Evolutionary conservation across 139 green algal species (phyloP).

Genomic region (Chlamydomonas eustigma): DNA sequence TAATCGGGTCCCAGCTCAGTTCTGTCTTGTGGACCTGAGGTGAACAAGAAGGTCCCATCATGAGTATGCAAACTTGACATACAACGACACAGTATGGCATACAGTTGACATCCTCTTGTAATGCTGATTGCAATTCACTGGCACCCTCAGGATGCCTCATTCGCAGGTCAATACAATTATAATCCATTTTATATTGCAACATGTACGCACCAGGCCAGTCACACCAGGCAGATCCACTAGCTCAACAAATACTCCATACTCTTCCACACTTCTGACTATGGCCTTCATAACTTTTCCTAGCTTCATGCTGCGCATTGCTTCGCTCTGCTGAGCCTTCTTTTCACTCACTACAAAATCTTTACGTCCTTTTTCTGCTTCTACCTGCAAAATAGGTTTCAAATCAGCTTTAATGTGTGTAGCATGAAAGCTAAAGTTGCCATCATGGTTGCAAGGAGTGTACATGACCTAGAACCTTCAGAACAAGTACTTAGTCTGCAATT

Average conservation of each 20-base stretch:
- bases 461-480: neutral
- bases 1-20: slow-evolving; percentile 24
- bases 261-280: slow-evolving; percentile 23
- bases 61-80: too few species aligned
- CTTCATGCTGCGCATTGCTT: slow-evolving; percentile 14
- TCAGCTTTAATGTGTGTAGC: neutral
- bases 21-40: slow-evolving; percentile 27
- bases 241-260: slow-evolving; percentile 34
- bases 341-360: slow-evolving; percentile 28
- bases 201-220: slow-evolving; percentile 13
- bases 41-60: too few species aligned
- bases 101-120: too few species aligned
- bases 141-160: neutral
- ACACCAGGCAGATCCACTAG: slow-evolving; percentile 20
- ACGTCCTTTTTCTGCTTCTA: slow-evolving; percentile 10
- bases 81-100: too few species aligned
- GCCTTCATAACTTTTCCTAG: neutral
- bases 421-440: neutral
- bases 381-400: too few species aligned
- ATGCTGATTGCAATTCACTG: too few species aligned
- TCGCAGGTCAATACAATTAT: too few species aligned
- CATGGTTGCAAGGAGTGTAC: neutral
- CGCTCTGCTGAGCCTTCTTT: slow-evolving; percentile 15
- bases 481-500: too few species aligned
- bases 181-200: too few species aligned